phyloP scores from a whole-genome alignment of 345 rosid species.

The Microthlaspi erraticum region DNA sequence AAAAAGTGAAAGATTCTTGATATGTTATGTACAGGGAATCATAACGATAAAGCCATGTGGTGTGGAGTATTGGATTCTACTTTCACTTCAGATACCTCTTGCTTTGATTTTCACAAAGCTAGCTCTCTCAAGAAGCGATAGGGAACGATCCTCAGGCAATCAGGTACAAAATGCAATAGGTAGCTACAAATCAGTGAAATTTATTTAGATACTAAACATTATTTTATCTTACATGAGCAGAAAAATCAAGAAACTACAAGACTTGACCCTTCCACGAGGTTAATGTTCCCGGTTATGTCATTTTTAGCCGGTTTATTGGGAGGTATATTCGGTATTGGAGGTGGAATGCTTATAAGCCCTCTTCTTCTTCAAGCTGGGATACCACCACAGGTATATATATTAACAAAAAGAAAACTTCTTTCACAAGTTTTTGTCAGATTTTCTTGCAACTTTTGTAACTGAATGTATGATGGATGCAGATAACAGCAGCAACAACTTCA shows the following conservation, averaged over 20 bases:
- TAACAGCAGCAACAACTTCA: constrained; percentile 68
- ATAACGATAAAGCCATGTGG: constrained; percentile 68
- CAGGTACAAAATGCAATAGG: constrained; percentile 20
- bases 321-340: constrained; percentile 89
- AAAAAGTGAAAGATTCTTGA: background rate
- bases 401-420: background rate
- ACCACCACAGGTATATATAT: constrained; percentile 61
- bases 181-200: background rate
- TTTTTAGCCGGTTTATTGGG: constrained; percentile 79
- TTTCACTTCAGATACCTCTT: constrained; percentile 78
- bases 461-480: constrained; percentile 46
- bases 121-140: constrained; percentile 54
- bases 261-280: constrained; percentile 28
- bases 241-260: constrained; percentile 38
- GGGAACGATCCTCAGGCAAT: constrained; percentile 14
- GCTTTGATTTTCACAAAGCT: constrained; percentile 67
- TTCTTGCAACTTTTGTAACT: background rate
- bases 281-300: constrained; percentile 69
- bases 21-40: constrained; percentile 56
- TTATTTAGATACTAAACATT: background rate
- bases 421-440: background rate
- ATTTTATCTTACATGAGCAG: constrained; percentile 29
- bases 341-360: constrained; percentile 90
- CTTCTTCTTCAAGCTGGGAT: constrained; percentile 88
- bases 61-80: constrained; percentile 67